phyloP scores from a whole-genome alignment of 2,329 filamentous ascomycete genomes.

The Kalmusia sp. region DNA sequence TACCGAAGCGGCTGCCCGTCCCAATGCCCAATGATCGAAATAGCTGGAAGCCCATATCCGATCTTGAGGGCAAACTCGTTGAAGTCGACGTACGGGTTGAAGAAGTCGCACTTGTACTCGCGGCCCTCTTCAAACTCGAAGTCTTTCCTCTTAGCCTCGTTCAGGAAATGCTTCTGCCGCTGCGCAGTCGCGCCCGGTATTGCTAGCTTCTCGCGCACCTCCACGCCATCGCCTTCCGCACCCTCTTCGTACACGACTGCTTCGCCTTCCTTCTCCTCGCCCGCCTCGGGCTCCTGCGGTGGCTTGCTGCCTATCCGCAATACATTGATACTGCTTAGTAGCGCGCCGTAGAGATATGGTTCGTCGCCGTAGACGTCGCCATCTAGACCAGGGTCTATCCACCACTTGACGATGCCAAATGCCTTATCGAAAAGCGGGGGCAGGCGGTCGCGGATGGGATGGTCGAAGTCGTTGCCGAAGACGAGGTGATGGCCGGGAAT shows the following conservation, averaged over 20 bases:
- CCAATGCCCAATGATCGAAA: slow-evolving; percentile 80
- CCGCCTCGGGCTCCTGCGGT: slow-evolving; percentile 56
- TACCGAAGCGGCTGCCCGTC: slow-evolving; percentile 79
- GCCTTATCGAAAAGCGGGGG: slow-evolving; percentile 87
- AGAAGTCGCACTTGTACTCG: slow-evolving; percentile 75
- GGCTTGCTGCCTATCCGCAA: slow-evolving; percentile 67
- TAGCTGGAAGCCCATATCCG: slow-evolving; percentile 67
- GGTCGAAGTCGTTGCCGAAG: slow-evolving; percentile 95
- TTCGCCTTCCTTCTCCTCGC: slow-evolving; percentile 68
- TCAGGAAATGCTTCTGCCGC: slow-evolving; percentile 68
- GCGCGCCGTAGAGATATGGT: slow-evolving; percentile 85
- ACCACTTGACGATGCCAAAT: slow-evolving; percentile 85
- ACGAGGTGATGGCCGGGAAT: slow-evolving; percentile 78
- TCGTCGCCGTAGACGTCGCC: slow-evolving; percentile 87
- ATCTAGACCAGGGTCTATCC: slow-evolving; percentile 88
- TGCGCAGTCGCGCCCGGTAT: slow-evolving; percentile 51
- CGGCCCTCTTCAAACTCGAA: slow-evolving; percentile 70
- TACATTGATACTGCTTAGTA: slow-evolving; percentile 80
- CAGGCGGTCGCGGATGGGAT: slow-evolving; percentile 83
- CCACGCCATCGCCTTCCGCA: slow-evolving; percentile 53
- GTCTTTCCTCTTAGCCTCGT: slow-evolving; percentile 59
- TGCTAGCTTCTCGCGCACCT: slow-evolving; percentile 46
- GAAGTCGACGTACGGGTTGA: slow-evolving; percentile 92
- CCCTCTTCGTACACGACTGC: slow-evolving; percentile 63
- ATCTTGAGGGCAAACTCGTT: slow-evolving; percentile 72